Conservation (phyloP, 2,329 filamentous ascomycete species). For the Phialemonium atrogriseum region DNA sequence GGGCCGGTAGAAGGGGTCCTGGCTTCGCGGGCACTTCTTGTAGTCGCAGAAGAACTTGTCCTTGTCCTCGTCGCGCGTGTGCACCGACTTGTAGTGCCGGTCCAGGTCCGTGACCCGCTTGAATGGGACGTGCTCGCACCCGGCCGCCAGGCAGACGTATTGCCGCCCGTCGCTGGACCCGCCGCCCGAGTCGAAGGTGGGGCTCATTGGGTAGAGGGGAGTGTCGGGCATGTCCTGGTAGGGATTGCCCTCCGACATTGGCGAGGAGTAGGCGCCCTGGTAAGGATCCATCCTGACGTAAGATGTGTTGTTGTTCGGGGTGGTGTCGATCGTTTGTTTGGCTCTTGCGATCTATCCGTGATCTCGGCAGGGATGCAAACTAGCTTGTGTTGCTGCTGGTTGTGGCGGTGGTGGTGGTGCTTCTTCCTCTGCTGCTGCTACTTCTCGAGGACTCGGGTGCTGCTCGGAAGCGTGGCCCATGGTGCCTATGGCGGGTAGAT, state of each 20-base stretch:
- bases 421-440: too few relatives aligned
- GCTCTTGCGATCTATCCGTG: too few relatives aligned
- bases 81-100: conserved; percentile 40
- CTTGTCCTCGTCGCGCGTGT: conserved; percentile 30
- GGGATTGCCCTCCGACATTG: conserved; percentile 1
- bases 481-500: too few relatives aligned
- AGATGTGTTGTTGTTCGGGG: background rate
- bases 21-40: conserved; percentile 30
- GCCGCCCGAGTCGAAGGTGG: background rate
- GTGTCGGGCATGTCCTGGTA: background rate
- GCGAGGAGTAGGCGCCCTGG: background rate
- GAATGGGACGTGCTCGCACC: conserved; percentile 36
- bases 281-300: background rate
- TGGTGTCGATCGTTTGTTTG: too few relatives aligned
- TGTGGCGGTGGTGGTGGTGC: too few relatives aligned
- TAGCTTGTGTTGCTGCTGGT: too few relatives aligned
- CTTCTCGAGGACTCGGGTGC: too few relatives aligned
- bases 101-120: conserved; percentile 41
- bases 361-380: too few relatives aligned
- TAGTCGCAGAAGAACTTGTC: conserved; percentile 39
- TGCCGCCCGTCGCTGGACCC: conserved; percentile 3
- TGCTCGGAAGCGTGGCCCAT: too few relatives aligned
- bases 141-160: conserved; percentile 27
- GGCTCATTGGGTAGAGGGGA: conserved; percentile 1
- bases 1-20: conserved; percentile 37